Percentiles rank a stretch among this genome's conserved stretches.
phyloP scores from a whole-genome alignment of 2,329 filamentous ascomycete species.

The Rasamsonia emersonii region DNA sequence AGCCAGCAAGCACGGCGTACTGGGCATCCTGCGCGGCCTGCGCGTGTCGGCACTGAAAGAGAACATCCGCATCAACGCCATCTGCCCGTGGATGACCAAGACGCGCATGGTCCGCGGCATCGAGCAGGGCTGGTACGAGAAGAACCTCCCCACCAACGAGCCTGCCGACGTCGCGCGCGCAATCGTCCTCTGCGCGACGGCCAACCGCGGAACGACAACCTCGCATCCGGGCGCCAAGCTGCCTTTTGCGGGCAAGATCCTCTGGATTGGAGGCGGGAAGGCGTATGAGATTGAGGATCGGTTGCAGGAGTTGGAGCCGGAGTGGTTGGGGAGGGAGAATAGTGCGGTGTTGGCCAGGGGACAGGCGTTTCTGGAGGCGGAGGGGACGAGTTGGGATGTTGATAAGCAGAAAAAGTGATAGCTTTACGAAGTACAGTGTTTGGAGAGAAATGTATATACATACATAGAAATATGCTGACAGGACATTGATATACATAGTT shows the following conservation, averaged over 20 bases:
- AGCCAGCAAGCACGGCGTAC: slow-evolving; percentile 18
- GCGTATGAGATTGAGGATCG: slow-evolving; percentile 18
- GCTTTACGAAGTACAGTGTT: too few relatives aligned
- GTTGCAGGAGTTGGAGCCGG: slow-evolving; percentile 13
- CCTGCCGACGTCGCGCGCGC: slow-evolving; percentile 14
- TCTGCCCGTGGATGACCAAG: slow-evolving; percentile 13
- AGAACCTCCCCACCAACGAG: slow-evolving; percentile 14
- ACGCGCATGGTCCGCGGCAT: slow-evolving; percentile 12
- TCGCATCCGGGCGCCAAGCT: slow-evolving; percentile 10
- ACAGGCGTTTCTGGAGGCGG: slow-evolving; percentile 7
- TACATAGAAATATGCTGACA: too few relatives aligned
- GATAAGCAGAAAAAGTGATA: not conserved
- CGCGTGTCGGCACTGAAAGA: slow-evolving; percentile 10
- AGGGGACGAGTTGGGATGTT: slow-evolving; percentile 8
- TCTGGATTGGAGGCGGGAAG: slow-evolving; percentile 16
- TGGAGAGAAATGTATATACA: too few relatives aligned
- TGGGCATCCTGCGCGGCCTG: slow-evolving; percentile 16
- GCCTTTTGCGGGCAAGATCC: slow-evolving; percentile 16
- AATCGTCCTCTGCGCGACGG: slow-evolving; percentile 14
- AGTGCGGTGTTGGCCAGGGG: slow-evolving; percentile 7
- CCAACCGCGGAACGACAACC: slow-evolving; percentile 10
- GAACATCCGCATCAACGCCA: slow-evolving; percentile 9
- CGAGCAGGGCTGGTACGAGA: slow-evolving; percentile 15
- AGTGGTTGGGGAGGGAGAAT: slow-evolving; percentile 28
- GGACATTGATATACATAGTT: too few relatives aligned